Percentiles rank a stretch among this genome's conserved stretches.
Conservation (phyloP, 2,329 filamentous ascomycete genomes). For the Tolypocladium endophyticum region DNA sequence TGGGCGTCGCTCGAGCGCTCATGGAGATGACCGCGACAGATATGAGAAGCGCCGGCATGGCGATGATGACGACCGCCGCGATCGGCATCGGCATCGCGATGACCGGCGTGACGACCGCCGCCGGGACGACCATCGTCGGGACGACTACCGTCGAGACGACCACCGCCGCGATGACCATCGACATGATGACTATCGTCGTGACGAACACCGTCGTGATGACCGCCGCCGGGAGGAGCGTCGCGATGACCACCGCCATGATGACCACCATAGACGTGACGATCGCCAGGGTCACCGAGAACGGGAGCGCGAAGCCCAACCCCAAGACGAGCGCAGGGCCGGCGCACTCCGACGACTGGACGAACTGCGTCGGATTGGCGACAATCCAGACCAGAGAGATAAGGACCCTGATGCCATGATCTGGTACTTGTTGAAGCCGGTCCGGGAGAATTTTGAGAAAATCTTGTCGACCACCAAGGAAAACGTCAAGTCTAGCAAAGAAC, state of each 20-base stretch:
- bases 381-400: conserved; percentile 35
- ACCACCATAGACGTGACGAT: conserved; percentile 12
- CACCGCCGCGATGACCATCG: conserved; percentile 5
- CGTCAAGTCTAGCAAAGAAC: conserved; percentile 50
- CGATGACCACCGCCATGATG: conserved; percentile 11
- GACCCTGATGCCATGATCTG: conserved; percentile 37
- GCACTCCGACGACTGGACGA: conserved; percentile 30
- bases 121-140: conserved; percentile 11
- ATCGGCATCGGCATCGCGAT: conserved; percentile 23
- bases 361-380: conserved; percentile 34
- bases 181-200: conserved; percentile 7
- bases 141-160: conserved; percentile 10
- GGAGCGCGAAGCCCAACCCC: conserved; percentile 16
- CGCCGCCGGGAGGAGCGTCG: conserved; percentile 14
- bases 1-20: conserved; percentile 23
- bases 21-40: conserved; percentile 26
- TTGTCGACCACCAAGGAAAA: conserved; percentile 51
- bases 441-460: conserved; percentile 48
- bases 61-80: conserved; percentile 14
- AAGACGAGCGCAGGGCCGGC: conserved; percentile 30
- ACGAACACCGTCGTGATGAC: conserved; percentile 13
- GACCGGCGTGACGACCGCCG: conserved; percentile 15
- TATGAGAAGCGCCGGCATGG: conserved; percentile 14
- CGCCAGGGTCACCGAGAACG: conserved; percentile 12
- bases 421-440: conserved; percentile 46